A percentile compares a stretch with the other conserved stretches of the same genome.
Evolutionary conservation across 768 basidiomycete genomes (phyloP).

Genomic region (Lyophyllum shimeji): DNA sequence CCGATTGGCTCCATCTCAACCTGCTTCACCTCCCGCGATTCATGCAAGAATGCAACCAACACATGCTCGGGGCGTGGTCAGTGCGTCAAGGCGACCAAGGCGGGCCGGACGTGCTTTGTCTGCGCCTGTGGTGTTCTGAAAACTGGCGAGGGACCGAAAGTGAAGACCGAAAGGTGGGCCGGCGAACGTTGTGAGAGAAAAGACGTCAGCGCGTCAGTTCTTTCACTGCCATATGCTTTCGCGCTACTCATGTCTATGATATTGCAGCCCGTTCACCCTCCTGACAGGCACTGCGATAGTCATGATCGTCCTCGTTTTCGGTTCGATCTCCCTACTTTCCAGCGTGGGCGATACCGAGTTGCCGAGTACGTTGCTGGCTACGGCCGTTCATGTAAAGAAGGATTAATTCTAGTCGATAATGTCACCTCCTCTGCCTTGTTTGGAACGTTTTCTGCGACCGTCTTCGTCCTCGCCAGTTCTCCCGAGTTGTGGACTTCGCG

Average conservation of each 20-base stretch:
- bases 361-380: slow-evolving; percentile 74
- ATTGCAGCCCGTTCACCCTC: slow-evolving; percentile 67
- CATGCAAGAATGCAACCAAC: slow-evolving; percentile 62
- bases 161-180: slow-evolving; percentile 66
- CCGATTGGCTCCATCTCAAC: slow-evolving; percentile 61
- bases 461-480: too few relatives aligned
- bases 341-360: slow-evolving; percentile 59
- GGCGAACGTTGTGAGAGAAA: slow-evolving; percentile 75
- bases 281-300: slow-evolving; percentile 67
- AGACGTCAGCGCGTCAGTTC: slow-evolving; percentile 76
- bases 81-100: slow-evolving; percentile 60
- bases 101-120: slow-evolving; percentile 55
- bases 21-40: slow-evolving; percentile 55
- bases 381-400: slow-evolving; percentile 50
- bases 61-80: slow-evolving; percentile 70
- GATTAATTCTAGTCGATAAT: slow-evolving; percentile 36
- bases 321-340: slow-evolving; percentile 66
- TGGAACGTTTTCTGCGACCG: not conserved
- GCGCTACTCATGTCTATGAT: slow-evolving; percentile 7
- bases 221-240: slow-evolving; percentile 16
- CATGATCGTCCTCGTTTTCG: slow-evolving; percentile 63
- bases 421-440: not conserved
- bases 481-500: too few relatives aligned
- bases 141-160: slow-evolving; percentile 51
- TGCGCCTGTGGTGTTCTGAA: slow-evolving; percentile 50